A percentile compares a stretch with the other conserved stretches of the same genome.
Conservation (phyloP, 2,329 filamentous ascomycete species). For the Pyricularia grisea region DNA sequence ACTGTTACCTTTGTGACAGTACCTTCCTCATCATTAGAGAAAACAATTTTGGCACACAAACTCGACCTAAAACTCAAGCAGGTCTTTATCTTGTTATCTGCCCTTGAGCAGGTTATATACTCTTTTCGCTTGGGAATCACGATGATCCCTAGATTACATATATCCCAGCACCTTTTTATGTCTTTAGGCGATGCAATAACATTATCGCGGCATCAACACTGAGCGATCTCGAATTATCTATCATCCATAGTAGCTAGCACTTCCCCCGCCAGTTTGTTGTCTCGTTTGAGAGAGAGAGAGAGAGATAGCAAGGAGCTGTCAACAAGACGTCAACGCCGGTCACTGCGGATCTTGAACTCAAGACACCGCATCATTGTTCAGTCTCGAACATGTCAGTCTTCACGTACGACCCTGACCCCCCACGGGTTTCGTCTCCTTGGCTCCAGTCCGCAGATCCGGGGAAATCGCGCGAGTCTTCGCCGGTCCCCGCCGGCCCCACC, state of each 20-base stretch:
- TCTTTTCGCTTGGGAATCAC: conserved; percentile 15
- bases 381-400: conserved; percentile 76
- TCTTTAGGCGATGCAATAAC: conserved; percentile 16
- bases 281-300: not conserved
- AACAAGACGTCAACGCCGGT: not conserved
- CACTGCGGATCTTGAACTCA: not conserved
- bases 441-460: conserved; percentile 44
- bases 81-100: not conserved
- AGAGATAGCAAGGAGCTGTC: not conserved
- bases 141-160: conserved; percentile 30
- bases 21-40: not conserved
- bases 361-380: not conserved
- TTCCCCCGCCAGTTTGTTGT: not conserved
- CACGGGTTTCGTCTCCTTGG: conserved; percentile 87
- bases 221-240: not conserved
- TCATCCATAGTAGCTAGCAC: not conserved
- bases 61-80: not conserved
- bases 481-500: conserved; percentile 15
- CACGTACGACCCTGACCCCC: conserved; percentile 83
- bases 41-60: not conserved
- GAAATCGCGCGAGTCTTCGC: conserved; percentile 22
- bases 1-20: not conserved
- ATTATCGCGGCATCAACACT: conserved; percentile 3
- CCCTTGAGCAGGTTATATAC: not conserved
- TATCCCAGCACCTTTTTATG: conserved; percentile 12